Conservation (phyloP, 495 filamentous ascomycete species). For the Podospora bellae-mahoneyi region DNA sequence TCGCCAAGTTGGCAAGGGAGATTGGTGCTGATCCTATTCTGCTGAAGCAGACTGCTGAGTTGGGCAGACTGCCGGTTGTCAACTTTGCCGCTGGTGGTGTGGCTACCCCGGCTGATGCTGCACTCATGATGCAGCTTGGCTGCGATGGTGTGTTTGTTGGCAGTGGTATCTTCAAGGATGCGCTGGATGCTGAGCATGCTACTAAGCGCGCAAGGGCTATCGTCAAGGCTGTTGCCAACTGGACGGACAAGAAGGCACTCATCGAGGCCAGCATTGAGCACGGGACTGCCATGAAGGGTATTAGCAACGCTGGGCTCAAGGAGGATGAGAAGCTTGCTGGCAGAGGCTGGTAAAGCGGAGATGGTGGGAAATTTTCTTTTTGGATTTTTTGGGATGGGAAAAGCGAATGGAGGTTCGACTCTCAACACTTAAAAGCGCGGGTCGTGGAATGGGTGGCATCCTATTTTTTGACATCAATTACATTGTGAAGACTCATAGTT, state of each 20-base stretch:
- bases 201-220: constrained; percentile 85
- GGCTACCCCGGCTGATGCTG: constrained; percentile 93
- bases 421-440: constrained; percentile 15
- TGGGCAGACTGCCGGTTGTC: constrained; percentile 88
- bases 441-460: not conserved
- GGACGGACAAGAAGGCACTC: constrained; percentile 77
- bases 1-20: constrained; percentile 76
- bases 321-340: constrained; percentile 78
- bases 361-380: not conserved
- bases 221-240: constrained; percentile 90
- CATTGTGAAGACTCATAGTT: not conserved
- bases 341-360: constrained; percentile 69
- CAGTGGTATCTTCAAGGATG: constrained; percentile 88
- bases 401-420: constrained; percentile 1
- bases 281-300: constrained; percentile 94
- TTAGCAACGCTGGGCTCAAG: constrained; percentile 72
- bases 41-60: constrained; percentile 78
- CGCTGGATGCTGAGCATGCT: constrained; percentile 65
- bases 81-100: constrained; percentile 99
- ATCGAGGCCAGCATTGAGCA: constrained; percentile 83
- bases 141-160: constrained; percentile 98
- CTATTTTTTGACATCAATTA: not conserved
- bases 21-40: constrained; percentile 71
- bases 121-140: constrained; percentile 98
- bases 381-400: not conserved